Percentiles rank a stretch among this genome's conserved stretches.
These are phyloP conservation scores for Telfairia occidentalis DNA, from an alignment of 331 rosid genomes.

Conservation along the genomic window DNA sequence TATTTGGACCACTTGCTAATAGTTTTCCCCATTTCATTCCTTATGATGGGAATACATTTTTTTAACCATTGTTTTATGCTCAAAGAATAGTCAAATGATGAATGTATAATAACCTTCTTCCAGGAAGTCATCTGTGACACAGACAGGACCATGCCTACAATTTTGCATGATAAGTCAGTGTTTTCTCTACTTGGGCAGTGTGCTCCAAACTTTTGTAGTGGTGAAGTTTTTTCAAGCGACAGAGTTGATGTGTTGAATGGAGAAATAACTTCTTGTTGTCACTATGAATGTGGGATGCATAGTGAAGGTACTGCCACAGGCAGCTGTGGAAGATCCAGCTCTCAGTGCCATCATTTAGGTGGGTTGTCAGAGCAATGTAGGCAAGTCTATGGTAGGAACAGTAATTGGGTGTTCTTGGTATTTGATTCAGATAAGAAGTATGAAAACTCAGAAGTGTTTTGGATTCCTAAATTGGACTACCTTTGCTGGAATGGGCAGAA, in stretches of 20 bases:
- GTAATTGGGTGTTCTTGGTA: slow-evolving; percentile 40
- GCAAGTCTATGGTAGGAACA: slow-evolving; percentile 28
- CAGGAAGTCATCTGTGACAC: slow-evolving; percentile 51
- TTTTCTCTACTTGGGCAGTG: slow-evolving; percentile 59
- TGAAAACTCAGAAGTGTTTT: slow-evolving; percentile 21
- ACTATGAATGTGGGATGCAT: slow-evolving; percentile 24
- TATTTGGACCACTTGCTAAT: not conserved
- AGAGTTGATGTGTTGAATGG: slow-evolving; percentile 21
- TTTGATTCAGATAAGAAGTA: slow-evolving; percentile 33
- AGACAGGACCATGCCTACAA: slow-evolving; percentile 44
- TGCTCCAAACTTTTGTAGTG: slow-evolving; percentile 21
- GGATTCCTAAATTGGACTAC: slow-evolving; percentile 72
- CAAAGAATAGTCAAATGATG: slow-evolving; percentile 12
- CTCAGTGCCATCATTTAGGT: slow-evolving; percentile 30
- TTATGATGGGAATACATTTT: not conserved
- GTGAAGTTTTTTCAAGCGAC: slow-evolving; percentile 12
- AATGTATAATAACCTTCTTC: slow-evolving; percentile 20
- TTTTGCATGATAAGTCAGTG: slow-evolving; percentile 48
- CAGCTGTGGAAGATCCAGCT: slow-evolving; percentile 20
- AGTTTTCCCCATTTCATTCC: not conserved
- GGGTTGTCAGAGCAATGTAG: slow-evolving; percentile 36
- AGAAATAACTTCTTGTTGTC: slow-evolving; percentile 23
- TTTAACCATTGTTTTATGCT: slow-evolving; percentile 11
- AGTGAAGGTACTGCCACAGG: slow-evolving; percentile 13
- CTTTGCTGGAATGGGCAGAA: slow-evolving; percentile 65